Conservation (phyloP, 2,329 filamentous ascomycete species). For the Epichloe aotearoae region DNA sequence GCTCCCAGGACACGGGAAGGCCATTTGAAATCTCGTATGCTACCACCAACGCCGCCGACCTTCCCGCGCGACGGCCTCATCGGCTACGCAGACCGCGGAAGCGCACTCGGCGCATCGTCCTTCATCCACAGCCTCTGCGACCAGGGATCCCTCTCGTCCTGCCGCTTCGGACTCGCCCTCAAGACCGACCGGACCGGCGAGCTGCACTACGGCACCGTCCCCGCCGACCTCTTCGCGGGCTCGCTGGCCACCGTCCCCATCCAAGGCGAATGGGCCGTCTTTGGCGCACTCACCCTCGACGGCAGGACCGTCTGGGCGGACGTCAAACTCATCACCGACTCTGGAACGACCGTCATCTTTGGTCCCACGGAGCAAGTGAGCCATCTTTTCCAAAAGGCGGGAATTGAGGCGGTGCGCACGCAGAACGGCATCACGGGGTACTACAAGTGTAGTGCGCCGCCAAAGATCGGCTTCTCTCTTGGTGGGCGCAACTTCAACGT, state of each 20-base stretch:
- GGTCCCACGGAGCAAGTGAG: conserved; percentile 7
- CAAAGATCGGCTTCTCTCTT: conserved; percentile 8
- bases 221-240: not conserved
- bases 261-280: not conserved
- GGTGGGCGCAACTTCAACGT: conserved; percentile 9
- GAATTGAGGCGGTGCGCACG: conserved; percentile 5
- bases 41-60: not conserved
- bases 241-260: not conserved
- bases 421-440: conserved; percentile 8
- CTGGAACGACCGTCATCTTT: conserved; percentile 9
- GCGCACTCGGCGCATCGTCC: conserved; percentile 4
- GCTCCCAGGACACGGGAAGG: conserved; percentile 2
- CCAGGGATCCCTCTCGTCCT: conserved; percentile 7
- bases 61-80: conserved; percentile 11
- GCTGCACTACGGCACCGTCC: conserved; percentile 10
- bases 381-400: conserved; percentile 7
- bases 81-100: conserved; percentile 7
- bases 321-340: conserved; percentile 8
- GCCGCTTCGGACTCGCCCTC: conserved; percentile 11
- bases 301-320: not conserved
- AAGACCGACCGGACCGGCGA: conserved; percentile 9
- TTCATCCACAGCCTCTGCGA: conserved; percentile 10
- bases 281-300: not conserved
- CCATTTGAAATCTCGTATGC: conserved; percentile 9
- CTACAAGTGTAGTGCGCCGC: conserved; percentile 8